Evolutionary conservation across 2,329 filamentous ascomycete species (phyloP), one percentile per base, ranked within the genome.

Genomic region (Plectosphaerella plurivora): DNA sequence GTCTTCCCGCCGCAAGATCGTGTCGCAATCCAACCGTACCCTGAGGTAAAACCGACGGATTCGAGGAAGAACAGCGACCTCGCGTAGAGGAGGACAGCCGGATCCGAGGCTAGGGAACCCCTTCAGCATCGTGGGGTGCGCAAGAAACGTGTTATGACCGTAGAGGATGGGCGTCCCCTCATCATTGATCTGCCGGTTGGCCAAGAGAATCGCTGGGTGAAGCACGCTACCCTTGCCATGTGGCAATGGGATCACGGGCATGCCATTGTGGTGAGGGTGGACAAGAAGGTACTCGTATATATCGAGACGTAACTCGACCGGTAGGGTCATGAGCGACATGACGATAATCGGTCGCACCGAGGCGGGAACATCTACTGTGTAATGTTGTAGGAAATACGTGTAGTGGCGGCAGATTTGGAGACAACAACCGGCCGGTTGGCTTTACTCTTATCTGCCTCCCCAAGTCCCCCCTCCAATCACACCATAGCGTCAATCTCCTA

Each of bases 281-380:
- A 62, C 54, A 52, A 77, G 71, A 49, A 77, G 73, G 55, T 70
- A 61, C 20, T 61, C 53, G 65, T 76, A 77, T 56, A 77, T 73
- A 51, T 76, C 67, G 52, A 75, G 68, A 39, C 75, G 74, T 58
- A 78, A 65, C 59, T 78, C 75, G 47, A 70, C 58, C 35, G 74
- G 73, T 22, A 78, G 67, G 22, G 22, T 22, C 22, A 22, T 22
- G 22, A 22, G 22, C 22, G 22, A 22, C 22, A 22, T 22, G 22
- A 22, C 22, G 22, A 22, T 3, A 22, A 22, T 22, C 5, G 22
- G 5, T 22, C 3, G 22, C 22, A 22, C 22, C 22, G 22, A 22
- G 5, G 22, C 22, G 22, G 22, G 22, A 22, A 22, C 5, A 22
- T 22, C 22, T 22, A 22, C 22, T 22, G 22, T 22, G 22, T 5